phyloP scores from a whole-genome alignment of 306 rosid genomes.

The Trifolium dubium region DNA sequence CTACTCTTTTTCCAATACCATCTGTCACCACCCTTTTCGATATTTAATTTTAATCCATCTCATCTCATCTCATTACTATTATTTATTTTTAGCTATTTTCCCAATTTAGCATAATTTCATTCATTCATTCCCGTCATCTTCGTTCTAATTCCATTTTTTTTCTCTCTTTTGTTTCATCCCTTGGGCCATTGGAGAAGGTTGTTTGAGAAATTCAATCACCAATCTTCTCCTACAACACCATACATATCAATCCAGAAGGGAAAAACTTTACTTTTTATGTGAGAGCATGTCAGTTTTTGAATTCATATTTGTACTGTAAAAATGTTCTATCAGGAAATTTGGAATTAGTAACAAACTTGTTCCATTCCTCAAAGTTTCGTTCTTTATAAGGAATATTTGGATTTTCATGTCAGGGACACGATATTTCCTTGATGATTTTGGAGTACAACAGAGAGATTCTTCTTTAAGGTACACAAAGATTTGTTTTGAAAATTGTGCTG shows the following conservation, averaged over 20 bases:
- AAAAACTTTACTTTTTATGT: too few species aligned
- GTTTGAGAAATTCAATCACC: conserved; percentile 35
- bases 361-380: neutral
- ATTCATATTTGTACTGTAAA: too few species aligned
- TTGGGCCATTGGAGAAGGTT: conserved; percentile 39
- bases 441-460: conserved; percentile 23
- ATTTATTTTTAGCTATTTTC: conserved; percentile 43
- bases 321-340: neutral
- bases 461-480: conserved; percentile 37
- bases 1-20: too few species aligned
- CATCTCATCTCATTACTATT: too few species aligned
- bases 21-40: conserved; percentile 22
- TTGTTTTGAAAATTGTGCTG: conserved; percentile 23
- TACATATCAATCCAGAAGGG: too few species aligned
- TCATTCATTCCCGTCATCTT: conserved; percentile 29
- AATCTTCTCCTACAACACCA: conserved; percentile 36
- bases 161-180: neutral
- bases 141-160: conserved; percentile 4
- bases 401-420: neutral
- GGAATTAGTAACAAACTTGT: neutral
- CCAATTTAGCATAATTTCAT: conserved; percentile 15
- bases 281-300: too few species aligned
- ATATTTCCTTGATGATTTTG: neutral
- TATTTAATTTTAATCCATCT: neutral
- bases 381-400: neutral